phyloP scores from a whole-genome alignment of 108 stramenopile genomes.

The Seminavis robusta region DNA sequence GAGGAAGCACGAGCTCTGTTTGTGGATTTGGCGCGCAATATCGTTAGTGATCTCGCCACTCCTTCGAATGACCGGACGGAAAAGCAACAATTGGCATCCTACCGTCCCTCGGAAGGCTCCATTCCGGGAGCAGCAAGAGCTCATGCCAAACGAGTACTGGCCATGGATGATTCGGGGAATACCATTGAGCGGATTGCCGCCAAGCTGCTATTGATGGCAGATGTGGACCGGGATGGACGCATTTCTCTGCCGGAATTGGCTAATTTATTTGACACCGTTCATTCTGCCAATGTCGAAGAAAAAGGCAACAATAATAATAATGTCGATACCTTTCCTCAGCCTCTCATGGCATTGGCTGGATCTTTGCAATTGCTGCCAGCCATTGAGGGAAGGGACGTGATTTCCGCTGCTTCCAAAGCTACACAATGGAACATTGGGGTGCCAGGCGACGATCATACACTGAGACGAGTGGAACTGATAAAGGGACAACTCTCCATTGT shows the following conservation, averaged over 20 bases:
- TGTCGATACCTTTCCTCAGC: conserved; percentile 43
- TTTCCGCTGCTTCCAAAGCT: conserved; percentile 29
- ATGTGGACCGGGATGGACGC: conserved; percentile 39
- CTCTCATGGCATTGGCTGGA: conserved; percentile 48
- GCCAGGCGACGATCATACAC: conserved; percentile 57
- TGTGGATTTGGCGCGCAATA: conserved; percentile 39
- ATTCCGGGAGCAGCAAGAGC: conserved; percentile 25
- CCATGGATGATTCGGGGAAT: conserved; percentile 40
- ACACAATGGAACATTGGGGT: conserved; percentile 43
- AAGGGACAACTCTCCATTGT: conserved; percentile 28
- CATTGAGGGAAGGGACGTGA: conserved; percentile 21
- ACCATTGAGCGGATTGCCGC: conserved; percentile 50
- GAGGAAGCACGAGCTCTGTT: conserved; percentile 44
- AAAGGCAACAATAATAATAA: conserved; percentile 1
- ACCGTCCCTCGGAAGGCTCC: not conserved
- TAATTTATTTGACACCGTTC: conserved; percentile 43
- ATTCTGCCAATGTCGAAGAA: conserved; percentile 17
- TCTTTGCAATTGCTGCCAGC: conserved; percentile 51
- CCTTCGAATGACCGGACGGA: conserved; percentile 7
- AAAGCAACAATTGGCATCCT: not conserved
- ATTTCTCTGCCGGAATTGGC: conserved; percentile 42
- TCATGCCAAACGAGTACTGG: conserved; percentile 47
- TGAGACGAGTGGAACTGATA: conserved; percentile 37
- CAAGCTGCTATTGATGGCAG: conserved; percentile 45
- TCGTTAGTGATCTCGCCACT: conserved; percentile 38